Conservation (phyloP, 306 rosid genomes). For the Amphicarpaea edgeworthii region DNA sequence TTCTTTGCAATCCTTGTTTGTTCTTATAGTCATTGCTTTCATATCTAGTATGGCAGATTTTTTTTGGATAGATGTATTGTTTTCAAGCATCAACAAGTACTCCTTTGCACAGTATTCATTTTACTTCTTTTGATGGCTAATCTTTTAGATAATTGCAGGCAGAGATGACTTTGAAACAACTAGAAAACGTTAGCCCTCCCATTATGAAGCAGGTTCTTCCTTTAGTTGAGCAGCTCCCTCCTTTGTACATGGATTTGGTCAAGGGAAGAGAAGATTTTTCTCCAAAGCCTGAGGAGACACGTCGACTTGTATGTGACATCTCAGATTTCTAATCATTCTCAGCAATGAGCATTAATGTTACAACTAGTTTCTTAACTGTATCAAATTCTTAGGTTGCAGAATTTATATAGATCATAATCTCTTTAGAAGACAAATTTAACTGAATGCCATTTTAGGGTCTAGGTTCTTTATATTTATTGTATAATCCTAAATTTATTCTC, state of each 20-base stretch:
- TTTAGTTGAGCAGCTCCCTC: slow-evolving; percentile 95
- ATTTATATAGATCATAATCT: not conserved
- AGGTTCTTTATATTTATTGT: slow-evolving; percentile 23
- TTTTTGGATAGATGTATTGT: slow-evolving; percentile 9
- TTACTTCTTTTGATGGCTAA: slow-evolving; percentile 45
- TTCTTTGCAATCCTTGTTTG: slow-evolving; percentile 14
- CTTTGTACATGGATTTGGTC: slow-evolving; percentile 89
- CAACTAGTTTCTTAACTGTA: slow-evolving; percentile 32
- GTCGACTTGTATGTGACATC: slow-evolving; percentile 70
- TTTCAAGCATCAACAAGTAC: slow-evolving; percentile 10
- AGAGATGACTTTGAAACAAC: slow-evolving; percentile 85
- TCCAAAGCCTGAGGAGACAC: slow-evolving; percentile 96
- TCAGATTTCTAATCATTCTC: slow-evolving; percentile 35
- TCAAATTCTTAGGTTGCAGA: slow-evolving; percentile 13
- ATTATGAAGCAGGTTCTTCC: slow-evolving; percentile 98
- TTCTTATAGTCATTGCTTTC: slow-evolving; percentile 30
- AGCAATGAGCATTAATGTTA: slow-evolving; percentile 13
- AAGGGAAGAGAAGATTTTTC: slow-evolving; percentile 87
- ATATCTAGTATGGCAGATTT: slow-evolving; percentile 2
- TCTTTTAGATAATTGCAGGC: slow-evolving; percentile 67
- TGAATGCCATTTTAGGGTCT: slow-evolving; percentile 15
- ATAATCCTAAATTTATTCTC: not conserved
- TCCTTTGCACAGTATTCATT: slow-evolving; percentile 21
- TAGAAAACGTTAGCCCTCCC: slow-evolving; percentile 90
- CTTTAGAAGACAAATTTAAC: slow-evolving; percentile 17